Base-by-base conservation (phyloP, 352 stramenopile species). In the Phytopythium vexans region DNA sequence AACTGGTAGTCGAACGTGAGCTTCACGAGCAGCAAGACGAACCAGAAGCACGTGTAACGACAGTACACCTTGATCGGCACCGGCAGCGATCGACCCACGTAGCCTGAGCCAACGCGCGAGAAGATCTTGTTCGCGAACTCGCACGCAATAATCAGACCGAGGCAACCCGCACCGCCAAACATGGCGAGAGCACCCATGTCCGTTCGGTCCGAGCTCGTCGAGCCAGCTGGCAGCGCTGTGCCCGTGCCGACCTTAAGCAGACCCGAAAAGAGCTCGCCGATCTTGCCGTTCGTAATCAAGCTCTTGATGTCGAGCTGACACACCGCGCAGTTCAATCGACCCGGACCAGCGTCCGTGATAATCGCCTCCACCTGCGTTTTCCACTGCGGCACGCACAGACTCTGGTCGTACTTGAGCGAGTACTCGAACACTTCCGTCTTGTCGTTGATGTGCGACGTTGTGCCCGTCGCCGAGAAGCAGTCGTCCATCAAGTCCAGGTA, bases 1-100 rank as follows among this genome's bases (percentile, higher is more conserved):
- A 88, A 91, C 61, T 92, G 79, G 68, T 94, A 94, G 52, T 91
- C 82, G 62, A 94, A 92, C 12, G 66, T 82, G 12, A 94, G 60
- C 54, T 94, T 94, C 63, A 81, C 71, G 4, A 72, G 1, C 52
- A 89, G 89, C 39, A 94, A 38, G 8, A 90, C 51, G 3, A 94
- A 33, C 84, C 82, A 94, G 49, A 94, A 94, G 62, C 84, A 94
- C 46, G 70, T 61, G 68, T 94, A 94, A 10, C 82, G 82, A 45
- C 78, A 90, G 56, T 82, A 91, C 8, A 58, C 72, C 21, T 66
- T 68, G 54, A 88, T 69, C 12, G 82, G 84, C 27, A 94, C 84
- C 7, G 79, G 77, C 2, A 94, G 54, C 15, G 80, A 89, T 4
- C 84, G 80, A 15, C 84, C 84, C 4, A 94, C 82, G 49, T 85